Conservation (phyloP, 176 grass and related monocot genomes). For the Guadua angustifolia region DNA sequence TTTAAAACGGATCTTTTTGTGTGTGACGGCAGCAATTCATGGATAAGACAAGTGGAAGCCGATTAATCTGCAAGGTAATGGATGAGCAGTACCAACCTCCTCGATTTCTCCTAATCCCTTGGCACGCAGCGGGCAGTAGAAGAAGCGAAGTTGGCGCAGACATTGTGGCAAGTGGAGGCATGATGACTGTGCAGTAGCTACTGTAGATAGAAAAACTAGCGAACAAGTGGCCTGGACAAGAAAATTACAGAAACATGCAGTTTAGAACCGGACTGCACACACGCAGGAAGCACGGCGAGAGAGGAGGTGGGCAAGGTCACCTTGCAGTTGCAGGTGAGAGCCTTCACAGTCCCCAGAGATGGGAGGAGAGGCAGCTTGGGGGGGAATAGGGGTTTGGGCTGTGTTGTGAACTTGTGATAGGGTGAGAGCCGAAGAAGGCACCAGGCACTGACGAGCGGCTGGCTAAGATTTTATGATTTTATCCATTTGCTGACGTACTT, state of each 20-base stretch:
- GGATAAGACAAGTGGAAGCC: neutral
- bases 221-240: conserved; percentile 1
- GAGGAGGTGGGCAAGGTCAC: neutral
- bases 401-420: neutral
- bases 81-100: conserved; percentile 35
- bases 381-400: neutral
- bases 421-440: neutral
- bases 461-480: neutral
- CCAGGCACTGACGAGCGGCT: neutral
- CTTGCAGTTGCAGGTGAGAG: neutral
- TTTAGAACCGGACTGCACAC: neutral
- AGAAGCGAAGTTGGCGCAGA: conserved; percentile 31
- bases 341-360: neutral
- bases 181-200: neutral
- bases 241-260: neutral
- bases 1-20: too few relatives aligned
- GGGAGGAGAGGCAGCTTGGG: neutral
- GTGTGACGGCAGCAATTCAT: neutral
- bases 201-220: neutral
- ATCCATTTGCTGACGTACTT: too few relatives aligned
- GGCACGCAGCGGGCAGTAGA: neutral
- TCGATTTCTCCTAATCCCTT: conserved; percentile 3
- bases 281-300: neutral
- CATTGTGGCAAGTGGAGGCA: conserved; percentile 31
- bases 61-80: neutral